Evolutionary conservation across 805 yeast species (phyloP).

Genomic region (Scheffersomyces coipomensis): DNA sequence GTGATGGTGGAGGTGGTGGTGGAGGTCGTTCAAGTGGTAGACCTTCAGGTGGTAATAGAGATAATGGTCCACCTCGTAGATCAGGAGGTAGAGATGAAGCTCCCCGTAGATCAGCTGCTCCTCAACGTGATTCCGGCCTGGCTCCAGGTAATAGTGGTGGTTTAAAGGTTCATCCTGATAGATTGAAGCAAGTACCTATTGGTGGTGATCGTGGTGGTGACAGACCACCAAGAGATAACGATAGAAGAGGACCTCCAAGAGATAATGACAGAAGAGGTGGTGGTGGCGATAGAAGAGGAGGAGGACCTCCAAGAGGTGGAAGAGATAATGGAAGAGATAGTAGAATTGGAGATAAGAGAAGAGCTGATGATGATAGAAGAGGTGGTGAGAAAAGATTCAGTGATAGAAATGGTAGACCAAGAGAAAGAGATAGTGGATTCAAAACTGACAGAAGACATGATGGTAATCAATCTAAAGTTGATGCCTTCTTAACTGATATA

Average conservation of each 20-base stretch:
- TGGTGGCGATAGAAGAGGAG: not conserved
- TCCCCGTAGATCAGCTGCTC: not conserved
- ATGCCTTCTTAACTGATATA: too few relatives aligned
- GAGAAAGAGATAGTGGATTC: too few relatives aligned
- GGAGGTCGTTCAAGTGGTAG: slow-evolving; percentile 1
- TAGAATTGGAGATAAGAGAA: slow-evolving; percentile 4
- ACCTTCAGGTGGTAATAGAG: not conserved
- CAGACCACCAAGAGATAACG: not conserved
- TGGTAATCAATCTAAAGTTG: too few relatives aligned
- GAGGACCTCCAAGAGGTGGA: not conserved
- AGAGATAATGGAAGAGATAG: not conserved
- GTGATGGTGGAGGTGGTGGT: slow-evolving; percentile 2
- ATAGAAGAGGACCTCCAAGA: slow-evolving; percentile 1
- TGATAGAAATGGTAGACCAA: not conserved
- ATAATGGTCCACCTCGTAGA: not conserved
- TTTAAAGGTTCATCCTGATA: not conserved
- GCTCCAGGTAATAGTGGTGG: slow-evolving; percentile 2
- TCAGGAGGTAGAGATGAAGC: not conserved
- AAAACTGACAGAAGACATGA: too few relatives aligned
- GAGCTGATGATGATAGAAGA: not conserved
- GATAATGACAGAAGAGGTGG: not conserved
- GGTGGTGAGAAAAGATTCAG: not conserved
- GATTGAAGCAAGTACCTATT: not conserved
- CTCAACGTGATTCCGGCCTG: not conserved
- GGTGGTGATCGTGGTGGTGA: slow-evolving; percentile 1